phyloP scores from a whole-genome alignment of 1,139 yeast species.

The Geotrichum citri-aurantii region DNA sequence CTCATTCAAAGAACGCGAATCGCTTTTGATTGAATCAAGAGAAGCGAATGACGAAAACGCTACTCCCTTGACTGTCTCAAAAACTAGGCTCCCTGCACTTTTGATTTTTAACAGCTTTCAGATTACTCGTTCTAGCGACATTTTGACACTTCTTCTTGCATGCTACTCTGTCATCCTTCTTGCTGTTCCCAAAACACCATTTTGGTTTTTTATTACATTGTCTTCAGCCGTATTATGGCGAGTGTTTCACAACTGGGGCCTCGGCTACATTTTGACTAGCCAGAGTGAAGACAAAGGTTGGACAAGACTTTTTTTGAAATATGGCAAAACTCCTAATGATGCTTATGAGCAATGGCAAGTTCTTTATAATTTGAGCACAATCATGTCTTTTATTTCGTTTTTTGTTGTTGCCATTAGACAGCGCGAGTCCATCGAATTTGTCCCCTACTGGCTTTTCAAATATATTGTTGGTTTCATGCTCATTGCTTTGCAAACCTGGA shows the following conservation, averaged over 20 bases:
- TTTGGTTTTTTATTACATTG: constrained; percentile 40
- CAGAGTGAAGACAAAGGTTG: constrained; percentile 63
- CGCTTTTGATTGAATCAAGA: background rate
- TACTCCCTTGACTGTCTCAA: background rate
- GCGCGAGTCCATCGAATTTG: constrained; percentile 34
- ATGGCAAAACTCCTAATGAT: constrained; percentile 60
- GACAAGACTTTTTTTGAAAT: constrained; percentile 61
- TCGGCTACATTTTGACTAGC: constrained; percentile 49
- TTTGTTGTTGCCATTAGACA: constrained; percentile 37
- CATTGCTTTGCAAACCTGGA: constrained; percentile 62
- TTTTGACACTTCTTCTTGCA: constrained; percentile 48
- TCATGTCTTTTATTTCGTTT: constrained; percentile 41
- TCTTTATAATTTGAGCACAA: constrained; percentile 50
- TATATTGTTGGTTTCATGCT: constrained; percentile 52
- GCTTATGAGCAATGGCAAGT: constrained; percentile 77
- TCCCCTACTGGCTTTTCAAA: constrained; percentile 46
- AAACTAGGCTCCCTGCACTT: constrained; percentile 42
- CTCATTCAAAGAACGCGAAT: constrained; percentile 11
- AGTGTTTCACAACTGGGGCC: constrained; percentile 47
- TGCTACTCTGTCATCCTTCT: constrained; percentile 46
- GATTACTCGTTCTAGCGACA: constrained; percentile 59
- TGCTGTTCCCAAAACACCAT: constrained; percentile 34
- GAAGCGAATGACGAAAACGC: constrained; percentile 1
- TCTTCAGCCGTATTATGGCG: constrained; percentile 47
- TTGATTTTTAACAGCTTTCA: constrained; percentile 59